Base-by-base conservation (phyloP, 306 rosid species). In the Dryas drummondii region DNA sequence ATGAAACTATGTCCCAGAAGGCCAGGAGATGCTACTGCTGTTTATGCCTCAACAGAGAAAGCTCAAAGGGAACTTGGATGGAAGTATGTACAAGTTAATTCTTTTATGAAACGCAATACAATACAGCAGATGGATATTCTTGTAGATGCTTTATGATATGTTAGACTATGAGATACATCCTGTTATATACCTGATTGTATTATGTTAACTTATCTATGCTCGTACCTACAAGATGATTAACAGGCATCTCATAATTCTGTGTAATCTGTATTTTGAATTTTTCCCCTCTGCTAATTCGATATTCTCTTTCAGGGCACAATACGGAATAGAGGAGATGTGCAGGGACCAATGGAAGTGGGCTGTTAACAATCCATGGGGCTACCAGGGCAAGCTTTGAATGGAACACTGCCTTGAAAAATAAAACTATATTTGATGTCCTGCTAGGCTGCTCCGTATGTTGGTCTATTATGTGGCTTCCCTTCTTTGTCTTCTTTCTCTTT, bases 301-400 rank as follows among this genome's bases (percentile, higher is more conserved):
- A 8, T 9, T 51, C 48, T 44, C 26, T 74, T 72, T 66, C 83
- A 87, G 91, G 88, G 84, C 88, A 1, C 84, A 84, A 56, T 87
- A 87, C 52, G 88, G 91, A 1, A 74, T 91, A 53, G 90, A 70
- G 7, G 98, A 94, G 84, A 94, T 94, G 96, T 91, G 99, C 88
- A 87, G 97, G 78, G 99, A 94, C 80, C 99, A 94, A 73, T 94
- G 99, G 99, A 90, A 87, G 11, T 94, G 99, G 99, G 99, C 93
- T 49, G 84, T 82, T 83, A 88, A 76, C 78, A 94, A 94, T 82
- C 97, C 99, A 2, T 87, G 83, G 87, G 99, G 99, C 3, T 94
- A 94, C 77, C 54, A 77, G 19, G 76, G 86, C 56, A 79, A 84
- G 72, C 79, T 84, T 71, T 86, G 76, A 86, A 64, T 3, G 26